phyloP scores from a whole-genome alignment of 2,329 filamentous ascomycete genomes.

The Diplodia seriata region DNA sequence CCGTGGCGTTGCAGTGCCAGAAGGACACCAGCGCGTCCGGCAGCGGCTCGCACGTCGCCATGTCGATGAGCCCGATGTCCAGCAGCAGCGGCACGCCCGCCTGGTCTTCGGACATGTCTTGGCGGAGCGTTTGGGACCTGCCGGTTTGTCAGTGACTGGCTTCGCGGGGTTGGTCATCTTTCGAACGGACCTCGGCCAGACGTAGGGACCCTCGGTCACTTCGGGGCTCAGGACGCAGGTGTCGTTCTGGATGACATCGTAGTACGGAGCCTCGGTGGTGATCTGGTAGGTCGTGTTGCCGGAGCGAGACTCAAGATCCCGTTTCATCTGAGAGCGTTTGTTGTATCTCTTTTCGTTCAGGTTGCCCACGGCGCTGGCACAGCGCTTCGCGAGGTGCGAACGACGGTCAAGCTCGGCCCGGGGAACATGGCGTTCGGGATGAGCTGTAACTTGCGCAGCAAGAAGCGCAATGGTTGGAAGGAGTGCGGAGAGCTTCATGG shows the following conservation, averaged over 20 bases:
- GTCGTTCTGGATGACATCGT: slow-evolving; percentile 34
- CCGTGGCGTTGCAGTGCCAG: slow-evolving; percentile 43
- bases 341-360: slow-evolving; percentile 31
- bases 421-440: slow-evolving; percentile 1
- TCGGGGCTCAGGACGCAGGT: slow-evolving; percentile 40
- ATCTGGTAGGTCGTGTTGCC: slow-evolving; percentile 32
- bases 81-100: slow-evolving; percentile 49
- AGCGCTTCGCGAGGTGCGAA: background rate
- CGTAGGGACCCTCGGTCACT: slow-evolving; percentile 40
- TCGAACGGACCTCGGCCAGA: slow-evolving; percentile 35
- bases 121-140: slow-evolving; percentile 37
- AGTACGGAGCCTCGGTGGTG: slow-evolving; percentile 33
- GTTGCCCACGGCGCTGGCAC: slow-evolving; percentile 4
- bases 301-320: slow-evolving; percentile 3
- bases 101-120: slow-evolving; percentile 48
- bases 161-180: too few relatives aligned
- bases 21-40: slow-evolving; percentile 47
- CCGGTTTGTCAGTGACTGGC: background rate
- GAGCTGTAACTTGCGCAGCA: background rate
- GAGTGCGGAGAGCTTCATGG: background rate
- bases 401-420: slow-evolving; percentile 7
- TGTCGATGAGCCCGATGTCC: slow-evolving; percentile 52
- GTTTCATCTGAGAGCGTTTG: slow-evolving; percentile 20
- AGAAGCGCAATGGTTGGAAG: background rate
- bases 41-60: slow-evolving; percentile 52